These are phyloP conservation scores for Yamadazyma songkhlaensis DNA, from an alignment of 1,139 yeast species.

Conservation along the genomic window DNA sequence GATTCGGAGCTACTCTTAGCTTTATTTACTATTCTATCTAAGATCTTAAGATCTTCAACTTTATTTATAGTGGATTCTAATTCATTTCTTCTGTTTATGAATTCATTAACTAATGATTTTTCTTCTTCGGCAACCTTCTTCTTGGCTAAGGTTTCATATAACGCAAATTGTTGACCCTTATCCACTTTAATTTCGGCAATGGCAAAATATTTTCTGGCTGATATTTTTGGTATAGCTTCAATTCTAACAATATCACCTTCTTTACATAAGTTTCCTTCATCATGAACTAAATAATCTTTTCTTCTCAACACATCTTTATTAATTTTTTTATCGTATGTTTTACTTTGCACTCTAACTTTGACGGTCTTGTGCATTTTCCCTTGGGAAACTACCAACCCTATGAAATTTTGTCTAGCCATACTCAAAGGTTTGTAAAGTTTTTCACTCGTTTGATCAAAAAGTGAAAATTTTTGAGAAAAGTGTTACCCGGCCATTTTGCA, in stretches of 20 bases:
- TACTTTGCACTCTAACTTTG: constrained; percentile 82
- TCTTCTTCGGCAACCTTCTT: constrained; percentile 63
- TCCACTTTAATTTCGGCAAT: constrained; percentile 88
- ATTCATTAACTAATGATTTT: constrained; percentile 45
- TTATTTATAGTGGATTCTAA: constrained; percentile 35
- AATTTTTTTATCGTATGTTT: constrained; percentile 62
- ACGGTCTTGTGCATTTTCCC: constrained; percentile 96
- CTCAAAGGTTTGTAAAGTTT: constrained; percentile 2
- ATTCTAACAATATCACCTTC: constrained; percentile 96
- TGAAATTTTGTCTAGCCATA: constrained; percentile 88
- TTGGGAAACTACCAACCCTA: constrained; percentile 91
- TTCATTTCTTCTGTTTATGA: constrained; percentile 44
- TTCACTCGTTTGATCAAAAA: constrained; percentile 4
- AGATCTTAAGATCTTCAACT: constrained; percentile 47
- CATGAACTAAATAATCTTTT: constrained; percentile 89
- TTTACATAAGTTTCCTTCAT: constrained; percentile 85
- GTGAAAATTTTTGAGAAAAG: constrained; percentile 1
- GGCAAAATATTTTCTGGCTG: constrained; percentile 84
- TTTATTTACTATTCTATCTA: constrained; percentile 40
- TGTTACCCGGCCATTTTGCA: not conserved
- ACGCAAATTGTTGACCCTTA: constrained; percentile 88
- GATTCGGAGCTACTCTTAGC: constrained; percentile 32
- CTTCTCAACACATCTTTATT: constrained; percentile 76
- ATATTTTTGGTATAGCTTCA: constrained; percentile 83
- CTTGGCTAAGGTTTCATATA: constrained; percentile 73